Percentiles rank a stretch among this genome's conserved stretches.
Evolutionary conservation across 805 yeast genomes (phyloP).

Genomic region (Tanozyma kutaoensis): DNA sequence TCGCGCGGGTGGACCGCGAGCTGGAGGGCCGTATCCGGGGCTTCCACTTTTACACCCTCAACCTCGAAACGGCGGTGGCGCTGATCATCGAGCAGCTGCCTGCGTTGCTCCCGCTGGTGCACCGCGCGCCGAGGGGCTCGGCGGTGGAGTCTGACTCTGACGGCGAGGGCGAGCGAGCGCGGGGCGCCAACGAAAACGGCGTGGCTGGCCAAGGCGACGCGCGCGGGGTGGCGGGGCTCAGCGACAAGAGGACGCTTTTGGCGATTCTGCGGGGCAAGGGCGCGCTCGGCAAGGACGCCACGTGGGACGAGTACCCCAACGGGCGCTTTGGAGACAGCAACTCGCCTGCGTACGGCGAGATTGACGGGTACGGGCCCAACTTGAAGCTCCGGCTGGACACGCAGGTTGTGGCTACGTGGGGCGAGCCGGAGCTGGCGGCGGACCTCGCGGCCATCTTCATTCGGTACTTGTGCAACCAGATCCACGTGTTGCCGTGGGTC

Average conservation of each 20-base stretch:
- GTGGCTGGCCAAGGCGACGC: conserved; percentile 4
- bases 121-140: conserved; percentile 16
- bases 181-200: conserved; percentile 24
- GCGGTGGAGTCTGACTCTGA: conserved; percentile 29
- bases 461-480: conserved; percentile 59
- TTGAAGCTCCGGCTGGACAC: conserved; percentile 49
- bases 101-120: conserved; percentile 32
- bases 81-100: conserved; percentile 58
- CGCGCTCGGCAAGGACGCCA: conserved; percentile 73
- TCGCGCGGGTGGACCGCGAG: conserved; percentile 38
- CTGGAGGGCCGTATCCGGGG: conserved; percentile 57
- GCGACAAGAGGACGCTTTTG: conserved; percentile 40
- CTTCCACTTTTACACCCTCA: conserved; percentile 85
- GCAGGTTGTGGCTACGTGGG: conserved; percentile 69
- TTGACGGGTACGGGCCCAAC: conserved; percentile 93
- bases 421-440: conserved; percentile 43
- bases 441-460: conserved; percentile 61
- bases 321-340: conserved; percentile 93
- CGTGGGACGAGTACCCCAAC: conserved; percentile 96
- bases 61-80: conserved; percentile 86
- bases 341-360: conserved; percentile 96
- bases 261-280: conserved; percentile 82
- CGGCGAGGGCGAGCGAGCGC: conserved; percentile 14
- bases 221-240: conserved; percentile 7
- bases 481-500: conserved; percentile 83